Evolutionary conservation across 306 rosid species (phyloP).

Genomic region (Castanospermum australe): DNA sequence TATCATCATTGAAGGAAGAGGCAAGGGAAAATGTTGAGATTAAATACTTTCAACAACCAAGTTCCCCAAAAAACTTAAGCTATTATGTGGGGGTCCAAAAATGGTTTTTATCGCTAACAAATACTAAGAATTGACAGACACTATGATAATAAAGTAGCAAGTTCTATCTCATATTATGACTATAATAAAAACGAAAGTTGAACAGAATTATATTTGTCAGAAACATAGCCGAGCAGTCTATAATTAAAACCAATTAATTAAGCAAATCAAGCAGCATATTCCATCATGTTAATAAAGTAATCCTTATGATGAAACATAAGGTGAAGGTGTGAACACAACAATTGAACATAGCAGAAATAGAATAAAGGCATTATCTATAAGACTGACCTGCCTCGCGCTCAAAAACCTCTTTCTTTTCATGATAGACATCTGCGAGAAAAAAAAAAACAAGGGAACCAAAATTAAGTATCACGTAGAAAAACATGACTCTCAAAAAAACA

Average conservation of each 20-base stretch:
- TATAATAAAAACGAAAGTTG: neutral
- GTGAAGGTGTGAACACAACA: neutral
- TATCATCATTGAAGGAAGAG: conserved; percentile 1
- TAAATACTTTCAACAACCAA: neutral
- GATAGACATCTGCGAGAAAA: conserved; percentile 73
- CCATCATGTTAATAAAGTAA: neutral
- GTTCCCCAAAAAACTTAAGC: conserved; percentile 8
- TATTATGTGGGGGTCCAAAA: conserved; percentile 1
- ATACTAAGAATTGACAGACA: neutral
- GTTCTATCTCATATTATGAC: neutral
- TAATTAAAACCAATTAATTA: neutral
- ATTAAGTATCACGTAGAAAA: conserved; percentile 5
- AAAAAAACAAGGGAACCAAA: neutral
- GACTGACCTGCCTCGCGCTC: conserved; percentile 82
- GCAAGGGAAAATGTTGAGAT: neutral
- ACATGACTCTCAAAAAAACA: neutral
- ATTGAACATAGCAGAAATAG: neutral
- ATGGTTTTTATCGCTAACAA: neutral
- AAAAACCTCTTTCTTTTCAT: conserved; percentile 84
- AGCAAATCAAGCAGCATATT: neutral
- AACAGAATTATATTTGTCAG: conserved; percentile 8
- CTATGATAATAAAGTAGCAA: neutral
- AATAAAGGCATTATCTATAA: neutral
- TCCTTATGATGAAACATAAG: neutral
- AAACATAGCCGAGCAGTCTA: neutral